Conservation (phyloP, 495 filamentous ascomycete species). For the Penicillium chermesinum region DNA sequence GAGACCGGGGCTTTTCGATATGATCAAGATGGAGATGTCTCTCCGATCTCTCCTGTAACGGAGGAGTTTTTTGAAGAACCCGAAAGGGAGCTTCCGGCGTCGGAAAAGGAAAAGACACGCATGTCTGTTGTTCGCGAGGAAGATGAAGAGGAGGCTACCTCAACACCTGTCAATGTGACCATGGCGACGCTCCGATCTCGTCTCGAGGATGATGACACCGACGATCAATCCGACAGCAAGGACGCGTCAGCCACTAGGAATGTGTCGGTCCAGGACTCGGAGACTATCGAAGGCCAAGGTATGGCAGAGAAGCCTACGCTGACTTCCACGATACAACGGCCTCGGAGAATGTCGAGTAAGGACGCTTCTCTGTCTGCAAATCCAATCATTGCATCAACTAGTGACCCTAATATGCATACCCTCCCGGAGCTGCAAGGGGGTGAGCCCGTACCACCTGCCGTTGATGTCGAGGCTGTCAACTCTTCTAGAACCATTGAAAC, state of each 20-base stretch:
- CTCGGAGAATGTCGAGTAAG: constrained; percentile 30
- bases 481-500: constrained; percentile 15
- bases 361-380: constrained; percentile 20
- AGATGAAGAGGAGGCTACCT: constrained; percentile 13
- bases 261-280: constrained; percentile 16
- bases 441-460: constrained; percentile 22
- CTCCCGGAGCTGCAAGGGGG: constrained; percentile 30
- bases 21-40: background rate
- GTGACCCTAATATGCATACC: constrained; percentile 16
- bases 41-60: background rate
- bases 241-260: constrained; percentile 21
- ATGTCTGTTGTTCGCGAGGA: constrained; percentile 26
- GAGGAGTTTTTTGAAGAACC: constrained; percentile 8
- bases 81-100: constrained; percentile 4
- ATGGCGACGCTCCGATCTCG: constrained; percentile 20
- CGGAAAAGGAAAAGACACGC: constrained; percentile 10
- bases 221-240: constrained; percentile 19
- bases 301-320: constrained; percentile 31
- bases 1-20: background rate
- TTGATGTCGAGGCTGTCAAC: constrained; percentile 23
- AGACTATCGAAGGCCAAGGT: constrained; percentile 37
- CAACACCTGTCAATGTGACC: constrained; percentile 15
- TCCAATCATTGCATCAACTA: constrained; percentile 25
- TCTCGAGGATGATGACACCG: constrained; percentile 14
- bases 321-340: constrained; percentile 28